Evolutionary conservation across 2,329 filamentous ascomycete species (phyloP).

Genomic region (Penicillium sp.): DNA sequence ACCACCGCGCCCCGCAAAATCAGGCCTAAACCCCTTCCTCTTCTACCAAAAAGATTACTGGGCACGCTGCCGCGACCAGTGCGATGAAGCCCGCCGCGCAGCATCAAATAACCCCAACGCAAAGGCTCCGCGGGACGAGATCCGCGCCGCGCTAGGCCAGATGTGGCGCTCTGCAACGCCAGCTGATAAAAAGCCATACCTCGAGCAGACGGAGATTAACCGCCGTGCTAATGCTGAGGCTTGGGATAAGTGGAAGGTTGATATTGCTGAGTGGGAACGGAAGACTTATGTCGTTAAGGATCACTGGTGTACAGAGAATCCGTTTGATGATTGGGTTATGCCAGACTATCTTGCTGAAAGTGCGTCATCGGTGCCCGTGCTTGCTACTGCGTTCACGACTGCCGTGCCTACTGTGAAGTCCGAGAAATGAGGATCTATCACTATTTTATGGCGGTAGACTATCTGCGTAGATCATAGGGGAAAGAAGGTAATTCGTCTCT

Average conservation of each 20-base stretch:
- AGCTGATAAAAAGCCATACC: slow-evolving; percentile 72
- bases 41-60: slow-evolving; percentile 79
- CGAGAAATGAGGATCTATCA: background rate
- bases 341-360: slow-evolving; percentile 2
- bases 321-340: slow-evolving; percentile 34
- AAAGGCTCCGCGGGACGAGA: slow-evolving; percentile 68
- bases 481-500: background rate
- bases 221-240: slow-evolving; percentile 65
- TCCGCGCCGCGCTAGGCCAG: slow-evolving; percentile 78
- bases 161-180: slow-evolving; percentile 81
- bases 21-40: slow-evolving; percentile 80
- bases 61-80: slow-evolving; percentile 61
- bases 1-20: slow-evolving; percentile 68
- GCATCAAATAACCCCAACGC: slow-evolving; percentile 65
- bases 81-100: slow-evolving; percentile 65
- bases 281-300: slow-evolving; percentile 40
- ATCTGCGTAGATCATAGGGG: background rate
- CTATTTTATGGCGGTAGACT: background rate
- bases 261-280: slow-evolving; percentile 54
- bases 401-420: background rate
- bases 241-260: slow-evolving; percentile 69
- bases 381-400: slow-evolving; percentile 2
- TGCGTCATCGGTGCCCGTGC: slow-evolving; percentile 1
- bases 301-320: slow-evolving; percentile 40
- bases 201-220: slow-evolving; percentile 69